Conservation (phyloP, 352 stramenopile genomes). For the Phytophthora rubi region DNA sequence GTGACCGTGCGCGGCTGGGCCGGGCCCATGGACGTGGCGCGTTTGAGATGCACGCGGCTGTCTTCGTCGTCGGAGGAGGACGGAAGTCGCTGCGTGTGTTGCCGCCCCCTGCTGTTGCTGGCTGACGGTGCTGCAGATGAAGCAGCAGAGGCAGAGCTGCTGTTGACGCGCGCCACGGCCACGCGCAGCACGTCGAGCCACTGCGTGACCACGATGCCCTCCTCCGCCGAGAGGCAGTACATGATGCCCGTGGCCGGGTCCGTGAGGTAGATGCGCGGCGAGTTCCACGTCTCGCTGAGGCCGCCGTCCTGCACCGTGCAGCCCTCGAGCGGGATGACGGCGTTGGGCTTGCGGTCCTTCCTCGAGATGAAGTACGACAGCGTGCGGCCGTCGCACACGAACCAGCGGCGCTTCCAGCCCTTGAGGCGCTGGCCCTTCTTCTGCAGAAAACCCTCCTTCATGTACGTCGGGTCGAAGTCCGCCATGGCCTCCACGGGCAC, state of each 20-base stretch:
- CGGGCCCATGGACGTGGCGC: constrained; percentile 25
- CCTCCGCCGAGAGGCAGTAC: constrained; percentile 84
- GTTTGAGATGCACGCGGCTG: constrained; percentile 25
- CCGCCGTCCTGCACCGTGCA: constrained; percentile 85
- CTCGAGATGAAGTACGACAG: constrained; percentile 85
- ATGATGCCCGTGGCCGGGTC: constrained; percentile 75
- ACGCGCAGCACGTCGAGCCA: constrained; percentile 76
- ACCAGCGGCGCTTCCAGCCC: constrained; percentile 86
- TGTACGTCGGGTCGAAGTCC: constrained; percentile 64
- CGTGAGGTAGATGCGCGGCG: constrained; percentile 84
- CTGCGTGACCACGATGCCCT: constrained; percentile 68
- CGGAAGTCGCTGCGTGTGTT: constrained; percentile 14
- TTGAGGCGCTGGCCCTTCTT: constrained; percentile 87
- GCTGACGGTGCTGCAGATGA: neutral
- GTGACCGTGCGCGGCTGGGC: constrained; percentile 17
- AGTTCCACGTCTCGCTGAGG: constrained; percentile 88
- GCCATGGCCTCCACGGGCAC: constrained; percentile 58
- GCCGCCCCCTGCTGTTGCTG: constrained; percentile 1
- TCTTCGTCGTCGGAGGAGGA: constrained; percentile 38
- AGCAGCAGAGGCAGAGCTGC: neutral
- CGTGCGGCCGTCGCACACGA: constrained; percentile 83
- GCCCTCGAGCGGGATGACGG: constrained; percentile 78
- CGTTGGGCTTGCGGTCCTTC: constrained; percentile 85
- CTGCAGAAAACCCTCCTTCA: constrained; percentile 87
- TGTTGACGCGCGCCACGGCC: constrained; percentile 50